A percentile compares a stretch with the other conserved stretches of the same genome.
These are phyloP conservation scores for Marchantia paleacea DNA, from an alignment of 225 moss, liverwort and hornwort species.

Conservation along the genomic window DNA sequence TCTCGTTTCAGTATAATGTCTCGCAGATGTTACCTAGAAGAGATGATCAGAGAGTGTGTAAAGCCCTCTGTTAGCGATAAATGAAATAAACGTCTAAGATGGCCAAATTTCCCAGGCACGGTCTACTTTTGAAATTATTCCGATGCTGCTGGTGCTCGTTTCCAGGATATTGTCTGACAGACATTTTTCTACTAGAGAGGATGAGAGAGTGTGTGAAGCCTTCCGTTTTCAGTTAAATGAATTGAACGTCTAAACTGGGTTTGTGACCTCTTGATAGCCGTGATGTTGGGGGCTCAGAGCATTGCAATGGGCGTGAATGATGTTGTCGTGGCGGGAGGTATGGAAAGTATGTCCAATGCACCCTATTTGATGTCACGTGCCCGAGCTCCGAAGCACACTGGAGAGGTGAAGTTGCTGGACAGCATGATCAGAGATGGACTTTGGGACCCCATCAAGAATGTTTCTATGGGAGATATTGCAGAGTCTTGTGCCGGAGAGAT, in stretches of 20 bases:
- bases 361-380: slow-evolving; percentile 60
- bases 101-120: no score
- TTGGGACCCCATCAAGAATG: slow-evolving; percentile 70
- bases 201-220: not conserved
- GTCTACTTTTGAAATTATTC: not conserved
- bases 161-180: not conserved
- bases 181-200: not conserved
- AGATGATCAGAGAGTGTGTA: not conserved
- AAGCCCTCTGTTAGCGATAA: no score
- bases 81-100: no score
- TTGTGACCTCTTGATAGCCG: slow-evolving; percentile 50
- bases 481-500: slow-evolving; percentile 66
- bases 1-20: not conserved
- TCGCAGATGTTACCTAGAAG: not conserved
- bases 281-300: slow-evolving; percentile 93
- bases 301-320: slow-evolving; percentile 73
- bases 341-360: slow-evolving; percentile 94
- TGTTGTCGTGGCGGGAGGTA: slow-evolving; percentile 77
- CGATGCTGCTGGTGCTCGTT: no score
- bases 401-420: slow-evolving; percentile 64
- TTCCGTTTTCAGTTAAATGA: not conserved
- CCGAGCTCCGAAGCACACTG: slow-evolving; percentile 48
- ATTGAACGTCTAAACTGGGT: not conserved
- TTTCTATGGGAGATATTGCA: slow-evolving; percentile 77
- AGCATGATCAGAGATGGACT: slow-evolving; percentile 75